Percentiles rank a stretch among this genome's conserved stretches.
These are phyloP conservation scores for Macrolepiota fuliginosa DNA, from an alignment of 768 basidiomycete genomes.

Conservation along the genomic window DNA sequence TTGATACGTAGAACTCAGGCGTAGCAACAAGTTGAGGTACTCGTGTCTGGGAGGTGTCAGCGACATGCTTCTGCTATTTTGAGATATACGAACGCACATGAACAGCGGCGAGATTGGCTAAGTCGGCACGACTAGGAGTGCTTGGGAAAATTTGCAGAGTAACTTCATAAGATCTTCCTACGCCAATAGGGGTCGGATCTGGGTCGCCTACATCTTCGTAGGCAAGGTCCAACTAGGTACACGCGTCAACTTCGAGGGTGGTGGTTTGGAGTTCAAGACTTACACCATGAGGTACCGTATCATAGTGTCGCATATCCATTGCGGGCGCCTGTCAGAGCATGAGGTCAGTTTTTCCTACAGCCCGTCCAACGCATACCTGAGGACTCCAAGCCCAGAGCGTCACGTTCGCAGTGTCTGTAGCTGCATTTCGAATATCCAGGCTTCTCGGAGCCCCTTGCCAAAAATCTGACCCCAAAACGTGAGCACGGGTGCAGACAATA, in stretches of 20 bases:
- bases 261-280: not conserved
- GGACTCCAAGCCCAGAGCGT: slow-evolving; percentile 39
- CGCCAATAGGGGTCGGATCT: slow-evolving; percentile 32
- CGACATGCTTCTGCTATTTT: not conserved
- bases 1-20: slow-evolving; percentile 33
- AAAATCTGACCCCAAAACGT: slow-evolving; percentile 24
- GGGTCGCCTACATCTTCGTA: slow-evolving; percentile 40
- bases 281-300: slow-evolving; percentile 36
- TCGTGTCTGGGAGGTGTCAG: slow-evolving; percentile 21
- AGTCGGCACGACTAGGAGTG: slow-evolving; percentile 27
- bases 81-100: slow-evolving; percentile 21
- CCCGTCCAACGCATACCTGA: not conserved
- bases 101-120: slow-evolving; percentile 28
- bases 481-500: no score
- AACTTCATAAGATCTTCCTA: slow-evolving; percentile 35
- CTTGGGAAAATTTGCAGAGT: slow-evolving; percentile 31
- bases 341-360: not conserved
- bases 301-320: slow-evolving; percentile 37
- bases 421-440: slow-evolving; percentile 33
- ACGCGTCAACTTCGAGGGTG: not conserved
- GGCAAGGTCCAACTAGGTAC: slow-evolving; percentile 30
- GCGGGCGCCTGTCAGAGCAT: slow-evolving; percentile 23
- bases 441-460: slow-evolving; percentile 36
- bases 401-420: slow-evolving; percentile 23
- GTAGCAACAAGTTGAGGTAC: slow-evolving; percentile 32